phyloP scores from a whole-genome alignment of 2,329 filamentous ascomycete species.

The Verticillium isaacii region DNA sequence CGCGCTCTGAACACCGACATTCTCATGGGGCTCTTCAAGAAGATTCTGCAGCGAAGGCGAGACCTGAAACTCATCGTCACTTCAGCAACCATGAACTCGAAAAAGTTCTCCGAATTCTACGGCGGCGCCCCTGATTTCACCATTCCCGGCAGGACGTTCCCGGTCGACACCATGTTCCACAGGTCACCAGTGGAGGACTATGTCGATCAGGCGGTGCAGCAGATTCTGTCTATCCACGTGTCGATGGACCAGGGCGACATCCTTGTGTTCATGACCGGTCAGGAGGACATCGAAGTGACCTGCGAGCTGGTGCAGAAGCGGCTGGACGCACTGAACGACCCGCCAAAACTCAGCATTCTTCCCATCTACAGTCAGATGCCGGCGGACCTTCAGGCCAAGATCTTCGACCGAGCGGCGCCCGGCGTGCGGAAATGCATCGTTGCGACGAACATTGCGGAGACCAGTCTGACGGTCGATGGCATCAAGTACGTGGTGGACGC shows the following conservation, averaged over 20 bases:
- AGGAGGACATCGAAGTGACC: constrained; percentile 96
- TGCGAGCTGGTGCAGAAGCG: constrained; percentile 90
- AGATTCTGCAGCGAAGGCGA: constrained; percentile 81
- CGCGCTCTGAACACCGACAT: constrained; percentile 95
- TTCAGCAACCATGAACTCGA: constrained; percentile 97
- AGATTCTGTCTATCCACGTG: constrained; percentile 92
- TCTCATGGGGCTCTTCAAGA: constrained; percentile 95
- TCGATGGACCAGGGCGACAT: constrained; percentile 93
- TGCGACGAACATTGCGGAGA: constrained; percentile 97
- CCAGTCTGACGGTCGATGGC: constrained; percentile 93
- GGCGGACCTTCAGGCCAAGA: constrained; percentile 93
- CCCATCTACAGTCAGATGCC: constrained; percentile 99
- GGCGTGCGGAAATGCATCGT: constrained; percentile 97
- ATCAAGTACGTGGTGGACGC: constrained; percentile 99
- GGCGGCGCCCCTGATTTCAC: constrained; percentile 94
- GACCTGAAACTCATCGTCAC: constrained; percentile 97
- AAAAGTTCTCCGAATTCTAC: constrained; percentile 93
- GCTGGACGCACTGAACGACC: constrained; percentile 84
- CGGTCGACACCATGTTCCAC: constrained; percentile 94
- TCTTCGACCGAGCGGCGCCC: constrained; percentile 86
- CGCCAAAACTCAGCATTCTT: constrained; percentile 87
- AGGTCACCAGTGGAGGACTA: constrained; percentile 96
- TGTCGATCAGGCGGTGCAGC: constrained; percentile 93
- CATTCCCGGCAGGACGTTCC: constrained; percentile 93
- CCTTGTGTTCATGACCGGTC: constrained; percentile 97